A percentile compares a stretch with the other conserved stretches of the same genome.
These are phyloP conservation scores for Neobulgaria alba DNA, from an alignment of 2,329 filamentous ascomycete species.

Conservation along the genomic window DNA sequence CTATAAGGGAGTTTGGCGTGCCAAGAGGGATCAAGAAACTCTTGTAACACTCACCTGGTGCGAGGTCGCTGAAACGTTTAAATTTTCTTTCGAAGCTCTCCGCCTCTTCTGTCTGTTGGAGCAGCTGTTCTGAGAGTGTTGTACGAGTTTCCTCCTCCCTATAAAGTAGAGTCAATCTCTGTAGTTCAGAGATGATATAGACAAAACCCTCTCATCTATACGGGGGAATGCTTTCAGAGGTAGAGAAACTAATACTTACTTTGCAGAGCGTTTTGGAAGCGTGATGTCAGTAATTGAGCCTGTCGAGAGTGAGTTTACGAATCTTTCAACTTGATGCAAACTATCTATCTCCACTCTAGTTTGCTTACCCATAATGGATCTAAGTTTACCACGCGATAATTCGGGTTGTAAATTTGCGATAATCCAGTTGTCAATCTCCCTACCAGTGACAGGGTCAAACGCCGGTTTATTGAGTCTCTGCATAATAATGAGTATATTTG, in stretches of 20 bases:
- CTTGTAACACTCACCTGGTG: too few relatives aligned
- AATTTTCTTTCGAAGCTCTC: slow-evolving; percentile 66
- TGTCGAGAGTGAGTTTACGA: too few relatives aligned
- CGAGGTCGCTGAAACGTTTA: slow-evolving; percentile 73
- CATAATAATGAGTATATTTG: too few relatives aligned
- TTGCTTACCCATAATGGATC: background rate
- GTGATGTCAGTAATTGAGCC: slow-evolving; percentile 80
- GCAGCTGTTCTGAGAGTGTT: slow-evolving; percentile 65
- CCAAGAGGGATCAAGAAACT: too few relatives aligned
- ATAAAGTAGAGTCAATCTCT: too few relatives aligned
- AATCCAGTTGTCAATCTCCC: slow-evolving; percentile 63
- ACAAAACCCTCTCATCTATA: too few relatives aligned
- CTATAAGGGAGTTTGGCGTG: too few relatives aligned
- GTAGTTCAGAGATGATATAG: too few relatives aligned
- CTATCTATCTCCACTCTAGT: too few relatives aligned
- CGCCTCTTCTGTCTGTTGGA: slow-evolving; percentile 50
- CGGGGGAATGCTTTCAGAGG: too few relatives aligned
- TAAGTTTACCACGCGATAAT: background rate
- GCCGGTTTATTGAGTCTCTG: slow-evolving; percentile 55
- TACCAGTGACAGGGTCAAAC: slow-evolving; percentile 48
- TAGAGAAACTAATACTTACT: too few relatives aligned
- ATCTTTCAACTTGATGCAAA: too few relatives aligned
- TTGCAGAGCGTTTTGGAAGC: slow-evolving; percentile 73
- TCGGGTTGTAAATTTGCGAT: slow-evolving; percentile 5
- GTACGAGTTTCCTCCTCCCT: slow-evolving; percentile 73